Evolutionary conservation across 164 flowering plant genomes (phyloP), one percentile per base, ranked within the genome.

Genomic region (Protea cynaroides): DNA sequence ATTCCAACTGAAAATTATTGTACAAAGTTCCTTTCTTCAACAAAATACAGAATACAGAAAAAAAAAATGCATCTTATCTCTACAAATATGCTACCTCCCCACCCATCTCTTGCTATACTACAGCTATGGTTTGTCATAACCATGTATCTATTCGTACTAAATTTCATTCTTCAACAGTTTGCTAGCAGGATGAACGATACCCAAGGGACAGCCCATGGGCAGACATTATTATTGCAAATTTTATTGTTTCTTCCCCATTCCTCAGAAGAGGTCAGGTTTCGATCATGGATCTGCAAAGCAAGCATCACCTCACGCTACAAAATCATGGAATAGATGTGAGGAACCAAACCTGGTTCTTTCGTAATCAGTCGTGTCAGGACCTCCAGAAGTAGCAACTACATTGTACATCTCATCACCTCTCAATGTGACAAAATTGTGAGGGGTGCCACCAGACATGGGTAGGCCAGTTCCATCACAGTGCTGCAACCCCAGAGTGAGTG

Each of bases 401-500:
- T 68, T 70, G 67, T 84, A 86, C 51, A 86, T 74, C 3, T 78
- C 84, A 13, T 77, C 88, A 53, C 75, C 84, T 69, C 93, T 78
- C 76, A 82, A 71, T 25, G 76, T 36, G 8, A 81, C 70, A 62
- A 85, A 83, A 59, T 78, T 74, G 47, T 74, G 82, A 57, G 77
- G 85, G 14, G 65, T 34, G 36, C 70, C 81, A 38, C 71, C 72
- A 2, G 85, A 64, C 70, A 84, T 71, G 5, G 86, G 77, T 29
- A 82, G 43, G 59, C 55, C 67, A 51, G 82, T 81, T 17, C 78
- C 87, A 55, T 84, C 94, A 24, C 80, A 75, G 53, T 87, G 91
- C 74, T 87, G 98, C 76, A 92, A 70, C 4, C 98, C 96, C 58
- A 92, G 66, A 36, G 96, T 92, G 12, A 92, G 88, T 0, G 98